A percentile compares a stretch with the other conserved stretches of the same genome.
Evolutionary conservation across 306 rosid genomes (phyloP).

Genomic region (Comarum palustre): DNA sequence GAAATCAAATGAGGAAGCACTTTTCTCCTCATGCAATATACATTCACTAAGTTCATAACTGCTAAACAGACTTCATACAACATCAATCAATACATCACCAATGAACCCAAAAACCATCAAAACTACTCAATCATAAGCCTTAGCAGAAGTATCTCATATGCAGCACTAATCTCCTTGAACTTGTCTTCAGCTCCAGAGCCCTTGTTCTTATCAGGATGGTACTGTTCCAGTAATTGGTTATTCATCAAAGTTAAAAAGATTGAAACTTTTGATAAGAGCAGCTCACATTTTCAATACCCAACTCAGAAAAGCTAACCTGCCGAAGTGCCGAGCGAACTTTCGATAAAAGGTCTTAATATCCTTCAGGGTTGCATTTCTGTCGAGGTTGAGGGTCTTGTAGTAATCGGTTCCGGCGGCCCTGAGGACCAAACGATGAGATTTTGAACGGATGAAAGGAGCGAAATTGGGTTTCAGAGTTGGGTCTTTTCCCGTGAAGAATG

Average conservation of each 20-base stretch:
- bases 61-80: constrained; percentile 7
- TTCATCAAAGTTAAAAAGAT: constrained; percentile 4
- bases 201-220: constrained; percentile 75
- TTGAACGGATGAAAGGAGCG: constrained; percentile 23
- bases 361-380: constrained; percentile 57
- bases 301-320: constrained; percentile 45
- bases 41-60: constrained; percentile 10
- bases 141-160: constrained; percentile 72
- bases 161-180: constrained; percentile 95
- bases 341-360: constrained; percentile 74
- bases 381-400: constrained; percentile 65
- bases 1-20: constrained; percentile 13
- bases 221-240: constrained; percentile 40
- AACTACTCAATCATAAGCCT: neutral
- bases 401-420: constrained; percentile 53
- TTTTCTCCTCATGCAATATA: constrained; percentile 6
- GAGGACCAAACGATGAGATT: constrained; percentile 26
- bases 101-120: neutral
- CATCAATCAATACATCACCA: constrained; percentile 10
- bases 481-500: constrained; percentile 18
- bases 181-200: constrained; percentile 81
- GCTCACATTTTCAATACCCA: neutral
- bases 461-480: constrained; percentile 26
- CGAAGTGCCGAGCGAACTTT: constrained; percentile 91
- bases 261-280: neutral